phyloP scores from a whole-genome alignment of 164 flowering plant species.

The Annona squamosa region DNA sequence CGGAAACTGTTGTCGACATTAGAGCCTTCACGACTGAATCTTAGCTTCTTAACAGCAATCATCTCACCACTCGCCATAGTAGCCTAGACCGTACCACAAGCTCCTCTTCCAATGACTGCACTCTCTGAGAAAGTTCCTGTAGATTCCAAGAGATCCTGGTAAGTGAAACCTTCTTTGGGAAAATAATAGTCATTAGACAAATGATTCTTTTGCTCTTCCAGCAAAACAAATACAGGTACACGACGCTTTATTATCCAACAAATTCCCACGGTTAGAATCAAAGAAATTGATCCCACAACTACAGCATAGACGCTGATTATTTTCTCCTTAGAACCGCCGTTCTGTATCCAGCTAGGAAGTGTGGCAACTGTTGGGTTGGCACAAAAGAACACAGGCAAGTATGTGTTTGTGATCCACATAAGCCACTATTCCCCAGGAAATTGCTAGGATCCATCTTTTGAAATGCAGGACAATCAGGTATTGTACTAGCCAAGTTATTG shows the following conservation, averaged over 20 bases:
- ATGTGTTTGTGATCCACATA: constrained; percentile 25
- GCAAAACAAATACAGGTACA: constrained; percentile 25
- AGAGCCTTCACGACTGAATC: constrained; percentile 35
- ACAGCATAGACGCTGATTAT: constrained; percentile 33
- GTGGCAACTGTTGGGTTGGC: constrained; percentile 17
- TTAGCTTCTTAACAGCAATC: constrained; percentile 52
- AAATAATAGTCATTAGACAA: constrained; percentile 34
- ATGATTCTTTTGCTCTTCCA: constrained; percentile 27
- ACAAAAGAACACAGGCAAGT: constrained; percentile 22
- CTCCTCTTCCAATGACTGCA: constrained; percentile 49
- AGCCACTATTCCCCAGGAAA: constrained; percentile 40
- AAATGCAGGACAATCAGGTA: constrained; percentile 41
- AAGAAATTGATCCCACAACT: constrained; percentile 30
- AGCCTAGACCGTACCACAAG: constrained; percentile 57
- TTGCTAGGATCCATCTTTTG: constrained; percentile 43
- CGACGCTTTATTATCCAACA: constrained; percentile 37
- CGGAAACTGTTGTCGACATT: constrained; percentile 38
- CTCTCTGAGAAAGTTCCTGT: constrained; percentile 43
- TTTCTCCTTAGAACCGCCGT: constrained; percentile 34
- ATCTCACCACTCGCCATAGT: constrained; percentile 32
- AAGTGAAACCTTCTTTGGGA: constrained; percentile 49
- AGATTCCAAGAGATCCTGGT: constrained; percentile 50
- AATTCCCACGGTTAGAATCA: constrained; percentile 27
- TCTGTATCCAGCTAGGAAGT: constrained; percentile 23
- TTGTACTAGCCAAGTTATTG: constrained; percentile 36